Evolutionary conservation across 2,329 filamentous ascomycete species (phyloP).

Genomic region (Myrmaecium sp.): DNA sequence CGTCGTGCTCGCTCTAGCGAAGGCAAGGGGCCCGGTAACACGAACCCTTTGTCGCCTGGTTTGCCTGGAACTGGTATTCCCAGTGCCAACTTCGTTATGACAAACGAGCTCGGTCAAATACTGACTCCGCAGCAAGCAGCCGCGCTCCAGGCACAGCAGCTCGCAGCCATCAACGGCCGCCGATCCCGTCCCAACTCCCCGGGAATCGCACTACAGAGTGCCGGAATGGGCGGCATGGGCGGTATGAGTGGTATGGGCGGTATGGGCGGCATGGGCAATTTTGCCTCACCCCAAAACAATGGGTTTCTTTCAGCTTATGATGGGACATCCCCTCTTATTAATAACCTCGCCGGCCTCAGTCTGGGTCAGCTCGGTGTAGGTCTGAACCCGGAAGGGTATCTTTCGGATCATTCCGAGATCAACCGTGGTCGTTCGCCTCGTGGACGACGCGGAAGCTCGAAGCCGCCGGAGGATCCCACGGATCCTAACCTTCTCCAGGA

Average conservation of each 20-base stretch:
- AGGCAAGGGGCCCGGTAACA: slow-evolving; percentile 40
- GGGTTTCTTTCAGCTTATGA: slow-evolving; percentile 87
- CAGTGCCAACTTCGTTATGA: slow-evolving; percentile 73
- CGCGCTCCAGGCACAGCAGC: slow-evolving; percentile 51
- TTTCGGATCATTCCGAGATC: slow-evolving; percentile 89
- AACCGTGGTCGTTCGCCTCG: slow-evolving; percentile 79
- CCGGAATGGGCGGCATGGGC: slow-evolving; percentile 21
- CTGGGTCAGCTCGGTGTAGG: slow-evolving; percentile 43
- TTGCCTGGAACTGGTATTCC: slow-evolving; percentile 34
- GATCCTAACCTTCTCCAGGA: slow-evolving; percentile 81
- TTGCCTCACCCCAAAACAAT: slow-evolving; percentile 83
- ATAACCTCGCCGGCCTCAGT: slow-evolving; percentile 52
- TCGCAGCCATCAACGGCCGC: slow-evolving; percentile 62
- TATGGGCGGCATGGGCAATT: slow-evolving; percentile 45
- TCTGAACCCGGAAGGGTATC: slow-evolving; percentile 55
- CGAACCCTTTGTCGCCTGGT: slow-evolving; percentile 49
- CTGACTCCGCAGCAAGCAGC: slow-evolving; percentile 43
- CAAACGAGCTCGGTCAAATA: slow-evolving; percentile 82
- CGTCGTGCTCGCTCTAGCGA: slow-evolving; percentile 82
- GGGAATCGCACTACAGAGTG: slow-evolving; percentile 69
- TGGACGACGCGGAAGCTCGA: slow-evolving; percentile 82
- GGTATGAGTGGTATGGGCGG: slow-evolving; percentile 20
- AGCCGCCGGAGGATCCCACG: slow-evolving; percentile 94
- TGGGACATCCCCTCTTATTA: slow-evolving; percentile 50
- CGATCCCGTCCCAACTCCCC: slow-evolving; percentile 83